Evolutionary conservation across 2,329 filamentous ascomycete genomes (phyloP), one percentile per base, ranked within the genome.

Genomic region (Tricladium varicosporioides): DNA sequence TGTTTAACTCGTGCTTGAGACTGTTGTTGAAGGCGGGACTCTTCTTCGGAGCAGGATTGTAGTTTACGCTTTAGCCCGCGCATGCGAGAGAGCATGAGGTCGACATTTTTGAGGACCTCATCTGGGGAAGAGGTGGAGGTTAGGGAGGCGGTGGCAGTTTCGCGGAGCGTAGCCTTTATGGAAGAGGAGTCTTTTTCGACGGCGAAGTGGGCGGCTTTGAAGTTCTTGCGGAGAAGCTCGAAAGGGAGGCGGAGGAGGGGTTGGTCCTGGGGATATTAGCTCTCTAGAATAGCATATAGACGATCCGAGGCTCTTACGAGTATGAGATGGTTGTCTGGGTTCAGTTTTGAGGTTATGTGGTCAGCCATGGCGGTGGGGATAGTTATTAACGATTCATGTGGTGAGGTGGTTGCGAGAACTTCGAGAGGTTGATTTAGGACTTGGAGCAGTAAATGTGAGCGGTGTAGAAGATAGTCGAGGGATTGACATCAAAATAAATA

Each of bases 161-260:
- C 82, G 63, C 81, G 81, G 57, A 87, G 78, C 10, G 80, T 74
- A 18, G 82, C 80, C 67, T 84, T 85, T 62, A 91, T 75, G 49
- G 79, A 78, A 15, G 80, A 79, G 60, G 83, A 84, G 65, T 89
- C 85, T 70, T 86, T 87, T 70, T 93, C 89, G 71, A 92, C 83
- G 62, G 84, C 79, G 69, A 88, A 86, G 71, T 92, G 89, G 45
- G 89, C 89, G 2, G 87, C 85, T 68, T 96, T 94, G 76, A 97
- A 95, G 76, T 96, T 97, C 72, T 94, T 93, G 55, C 92, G 88
- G 18, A 95, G 86, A 56, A 97, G 88, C 72, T 97, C 94, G 74
- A 93, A 88, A 15, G 94, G 94, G 18, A 97, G 85, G 33, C 92
- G 91, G 64, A 99, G 85, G 63, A 97, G 88, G 3, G 93, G 89